phyloP scores from a whole-genome alignment of 805 yeast species.

The Zygosaccharomyces bisporus region DNA sequence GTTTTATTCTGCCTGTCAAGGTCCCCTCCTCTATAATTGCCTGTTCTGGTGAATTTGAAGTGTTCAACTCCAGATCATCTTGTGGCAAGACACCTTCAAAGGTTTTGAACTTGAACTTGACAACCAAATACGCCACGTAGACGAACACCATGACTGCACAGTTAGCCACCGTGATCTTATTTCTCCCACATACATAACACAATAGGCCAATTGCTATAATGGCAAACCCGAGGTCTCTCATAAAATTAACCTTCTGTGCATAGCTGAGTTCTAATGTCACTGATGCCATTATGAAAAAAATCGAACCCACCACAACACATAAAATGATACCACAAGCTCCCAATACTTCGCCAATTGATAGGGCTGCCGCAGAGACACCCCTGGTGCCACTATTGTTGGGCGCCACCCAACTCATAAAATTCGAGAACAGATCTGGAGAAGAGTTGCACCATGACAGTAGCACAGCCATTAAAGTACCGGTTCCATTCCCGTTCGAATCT shows the following conservation, averaged over 20 bases:
- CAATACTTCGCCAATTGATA: slow-evolving; percentile 37
- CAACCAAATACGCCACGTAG: slow-evolving; percentile 23
- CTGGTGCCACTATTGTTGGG: slow-evolving; percentile 9
- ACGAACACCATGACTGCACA: slow-evolving; percentile 29
- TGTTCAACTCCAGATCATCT: slow-evolving; percentile 6
- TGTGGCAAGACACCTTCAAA: background rate
- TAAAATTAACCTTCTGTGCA: slow-evolving; percentile 20
- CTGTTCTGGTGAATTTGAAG: slow-evolving; percentile 8
- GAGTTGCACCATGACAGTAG: slow-evolving; percentile 38
- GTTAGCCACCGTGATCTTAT: slow-evolving; percentile 26
- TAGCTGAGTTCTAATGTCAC: slow-evolving; percentile 17
- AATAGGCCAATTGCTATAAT: slow-evolving; percentile 25
- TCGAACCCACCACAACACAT: slow-evolving; percentile 36
- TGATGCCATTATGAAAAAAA: slow-evolving; percentile 30
- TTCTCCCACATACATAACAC: slow-evolving; percentile 23
- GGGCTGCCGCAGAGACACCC: slow-evolving; percentile 23
- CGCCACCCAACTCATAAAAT: slow-evolving; percentile 36
- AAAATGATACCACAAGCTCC: slow-evolving; percentile 39
- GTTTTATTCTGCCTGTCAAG: slow-evolving; percentile 21
- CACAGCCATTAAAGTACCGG: slow-evolving; percentile 31
- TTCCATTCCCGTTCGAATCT: slow-evolving; percentile 20
- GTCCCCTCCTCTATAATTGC: slow-evolving; percentile 7
- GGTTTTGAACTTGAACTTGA: slow-evolving; percentile 16
- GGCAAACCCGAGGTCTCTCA: slow-evolving; percentile 30
- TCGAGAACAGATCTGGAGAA: slow-evolving; percentile 38